Conservation (phyloP, 108 stramenopile species). For the Seminavis robusta region DNA sequence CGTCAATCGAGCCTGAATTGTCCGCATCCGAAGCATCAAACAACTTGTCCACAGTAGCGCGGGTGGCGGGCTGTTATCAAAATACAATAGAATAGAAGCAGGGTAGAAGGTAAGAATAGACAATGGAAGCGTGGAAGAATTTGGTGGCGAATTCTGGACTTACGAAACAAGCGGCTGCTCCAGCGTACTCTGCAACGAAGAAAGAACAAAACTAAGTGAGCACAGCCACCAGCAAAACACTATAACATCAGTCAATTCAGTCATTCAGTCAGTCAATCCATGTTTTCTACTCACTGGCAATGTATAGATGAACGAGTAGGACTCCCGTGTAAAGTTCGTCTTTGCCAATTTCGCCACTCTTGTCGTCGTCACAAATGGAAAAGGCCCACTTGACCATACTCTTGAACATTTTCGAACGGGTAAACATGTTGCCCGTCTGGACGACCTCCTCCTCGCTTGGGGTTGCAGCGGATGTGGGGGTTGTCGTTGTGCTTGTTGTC, state of each 20-base stretch:
- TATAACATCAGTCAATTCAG: too few relatives aligned
- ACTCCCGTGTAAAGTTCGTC: conserved; percentile 45
- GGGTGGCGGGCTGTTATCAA: conserved; percentile 34
- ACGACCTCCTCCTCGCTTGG: too few relatives aligned
- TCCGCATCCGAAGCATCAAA: conserved; percentile 45
- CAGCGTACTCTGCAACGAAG: too few relatives aligned
- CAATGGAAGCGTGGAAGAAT: neutral
- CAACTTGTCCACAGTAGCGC: conserved; percentile 33
- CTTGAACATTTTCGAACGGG: conserved; percentile 19
- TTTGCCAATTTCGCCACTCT: conserved; percentile 21
- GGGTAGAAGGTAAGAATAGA: neutral
- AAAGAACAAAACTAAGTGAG: too few relatives aligned
- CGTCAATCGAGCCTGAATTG: conserved; percentile 37
- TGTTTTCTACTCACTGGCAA: too few relatives aligned
- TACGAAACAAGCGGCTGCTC: conserved; percentile 55
- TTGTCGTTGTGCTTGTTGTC: too few relatives aligned
- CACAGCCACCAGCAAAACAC: too few relatives aligned
- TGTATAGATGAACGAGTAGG: conserved; percentile 45
- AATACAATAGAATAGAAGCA: neutral
- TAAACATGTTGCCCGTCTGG: too few relatives aligned
- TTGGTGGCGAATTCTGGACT: neutral
- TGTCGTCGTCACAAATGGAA: conserved; percentile 8
- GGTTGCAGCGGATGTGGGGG: too few relatives aligned
- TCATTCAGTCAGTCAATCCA: too few relatives aligned
- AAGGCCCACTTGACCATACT: conserved; percentile 25